phyloP scores from a whole-genome alignment of 352 stramenopile genomes.

The Phytophthora lateralis region DNA sequence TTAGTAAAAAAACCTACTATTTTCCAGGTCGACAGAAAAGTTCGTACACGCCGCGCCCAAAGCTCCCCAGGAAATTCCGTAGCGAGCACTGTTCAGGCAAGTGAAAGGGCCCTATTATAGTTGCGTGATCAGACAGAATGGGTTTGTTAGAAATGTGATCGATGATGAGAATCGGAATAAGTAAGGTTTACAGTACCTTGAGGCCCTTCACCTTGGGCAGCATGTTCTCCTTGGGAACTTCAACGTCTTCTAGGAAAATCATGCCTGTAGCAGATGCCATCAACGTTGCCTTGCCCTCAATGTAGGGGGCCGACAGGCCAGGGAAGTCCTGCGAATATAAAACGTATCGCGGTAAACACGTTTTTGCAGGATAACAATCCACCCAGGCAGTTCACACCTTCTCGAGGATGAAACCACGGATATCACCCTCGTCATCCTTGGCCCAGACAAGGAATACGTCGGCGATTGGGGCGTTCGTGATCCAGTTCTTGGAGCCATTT shows the following conservation, averaged over 20 bases:
- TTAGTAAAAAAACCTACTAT: constrained; percentile 5
- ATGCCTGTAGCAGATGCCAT: constrained; percentile 96
- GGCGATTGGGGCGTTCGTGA: constrained; percentile 98
- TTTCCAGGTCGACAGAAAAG: background rate
- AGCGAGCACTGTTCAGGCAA: constrained; percentile 97
- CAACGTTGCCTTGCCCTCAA: constrained; percentile 96
- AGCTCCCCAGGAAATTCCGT: constrained; percentile 97
- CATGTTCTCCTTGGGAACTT: constrained; percentile 94
- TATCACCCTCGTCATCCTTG: constrained; percentile 94
- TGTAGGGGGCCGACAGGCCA: constrained; percentile 94
- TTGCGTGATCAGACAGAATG: constrained; percentile 1
- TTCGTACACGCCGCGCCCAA: constrained; percentile 92
- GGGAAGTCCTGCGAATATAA: constrained; percentile 73
- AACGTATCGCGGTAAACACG: background rate
- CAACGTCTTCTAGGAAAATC: constrained; percentile 98
- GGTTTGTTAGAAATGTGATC: background rate
- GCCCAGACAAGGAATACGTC: constrained; percentile 98
- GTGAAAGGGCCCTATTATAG: constrained; percentile 92
- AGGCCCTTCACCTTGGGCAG: constrained; percentile 90
- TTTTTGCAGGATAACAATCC: background rate
- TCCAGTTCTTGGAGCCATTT: constrained; percentile 95
- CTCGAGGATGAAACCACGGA: constrained; percentile 96
- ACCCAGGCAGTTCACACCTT: constrained; percentile 45
- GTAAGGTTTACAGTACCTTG: constrained; percentile 42
- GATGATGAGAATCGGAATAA: background rate